These are phyloP conservation scores for Suillus fuscotomentosus DNA, from an alignment of 768 basidiomycete genomes.

Conservation along the genomic window DNA sequence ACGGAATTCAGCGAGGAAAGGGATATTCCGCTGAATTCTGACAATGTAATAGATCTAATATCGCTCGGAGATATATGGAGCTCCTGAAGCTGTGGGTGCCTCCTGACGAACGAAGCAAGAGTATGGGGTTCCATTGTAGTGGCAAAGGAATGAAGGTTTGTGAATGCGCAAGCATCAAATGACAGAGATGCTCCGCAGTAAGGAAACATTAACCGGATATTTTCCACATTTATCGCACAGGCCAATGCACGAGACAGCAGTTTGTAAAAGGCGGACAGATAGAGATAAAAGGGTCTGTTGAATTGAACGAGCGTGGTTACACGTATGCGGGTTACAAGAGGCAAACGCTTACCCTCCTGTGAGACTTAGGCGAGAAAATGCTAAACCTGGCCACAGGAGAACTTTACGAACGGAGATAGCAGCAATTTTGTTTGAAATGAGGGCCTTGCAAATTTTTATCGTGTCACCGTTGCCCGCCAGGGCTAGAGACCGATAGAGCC, in stretches of 20 bases:
- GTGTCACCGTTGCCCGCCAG: background rate
- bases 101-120: constrained; percentile 3
- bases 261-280: constrained; percentile 6
- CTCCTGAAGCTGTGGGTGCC: constrained; percentile 4
- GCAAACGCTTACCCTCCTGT: background rate
- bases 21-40: constrained; percentile 5
- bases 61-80: constrained; percentile 5
- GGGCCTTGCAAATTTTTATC: constrained; percentile 3
- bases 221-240: background rate
- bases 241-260: background rate
- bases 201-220: constrained; percentile 6
- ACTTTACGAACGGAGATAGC: constrained; percentile 5
- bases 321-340: background rate
- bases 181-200: constrained; percentile 1
- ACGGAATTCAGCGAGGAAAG: background rate
- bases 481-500: constrained; percentile 6
- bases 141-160: constrained; percentile 5
- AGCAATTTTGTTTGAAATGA: constrained; percentile 8
- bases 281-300: constrained; percentile 6
- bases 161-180: constrained; percentile 1
- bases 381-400: constrained; percentile 1
- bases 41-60: background rate
- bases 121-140: constrained; percentile 2
- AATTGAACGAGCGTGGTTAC: background rate
- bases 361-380: background rate